These are phyloP conservation scores for Arthrobotrys entomopaga DNA, from an alignment of 2,329 filamentous ascomycete genomes.

Conservation along the genomic window DNA sequence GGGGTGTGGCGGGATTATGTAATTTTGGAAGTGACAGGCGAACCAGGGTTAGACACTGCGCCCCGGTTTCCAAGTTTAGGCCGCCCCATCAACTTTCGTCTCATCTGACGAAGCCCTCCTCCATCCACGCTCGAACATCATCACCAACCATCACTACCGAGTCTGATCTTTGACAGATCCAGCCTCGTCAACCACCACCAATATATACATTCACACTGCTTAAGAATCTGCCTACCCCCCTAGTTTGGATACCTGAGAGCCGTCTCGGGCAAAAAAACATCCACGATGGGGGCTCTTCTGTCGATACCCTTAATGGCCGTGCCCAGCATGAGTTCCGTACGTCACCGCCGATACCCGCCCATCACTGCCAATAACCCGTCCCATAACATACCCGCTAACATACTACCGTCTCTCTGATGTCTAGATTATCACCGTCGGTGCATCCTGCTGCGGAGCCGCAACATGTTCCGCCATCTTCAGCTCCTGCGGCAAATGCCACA, in stretches of 20 bases:
- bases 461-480: slow-evolving; percentile 96
- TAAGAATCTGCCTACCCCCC: too few species aligned
- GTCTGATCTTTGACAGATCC: not conserved
- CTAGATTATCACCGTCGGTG: slow-evolving; percentile 79
- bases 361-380: slow-evolving; percentile 19
- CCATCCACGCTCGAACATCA: slow-evolving; percentile 30
- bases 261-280: slow-evolving; percentile 13
- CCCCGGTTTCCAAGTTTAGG: slow-evolving; percentile 48
- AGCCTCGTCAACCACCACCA: not conserved
- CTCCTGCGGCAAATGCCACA: slow-evolving; percentile 95
- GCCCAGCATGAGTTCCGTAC: slow-evolving; percentile 84
- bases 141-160: slow-evolving; percentile 15
- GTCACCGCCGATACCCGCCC: slow-evolving; percentile 61
- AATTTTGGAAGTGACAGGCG: slow-evolving; percentile 20
- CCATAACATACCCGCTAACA: slow-evolving; percentile 50
- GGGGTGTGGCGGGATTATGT: slow-evolving; percentile 11
- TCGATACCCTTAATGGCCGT: slow-evolving; percentile 89
- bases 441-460: slow-evolving; percentile 94
- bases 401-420: slow-evolving; percentile 38
- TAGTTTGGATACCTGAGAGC: not conserved
- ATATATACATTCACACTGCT: too few species aligned
- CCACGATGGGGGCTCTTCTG: slow-evolving; percentile 85
- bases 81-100: slow-evolving; percentile 26
- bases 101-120: slow-evolving; percentile 37
- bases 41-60: slow-evolving; percentile 21